These are phyloP conservation scores for Astraeus odoratus DNA, from an alignment of 768 basidiomycete species.

Conservation along the genomic window DNA sequence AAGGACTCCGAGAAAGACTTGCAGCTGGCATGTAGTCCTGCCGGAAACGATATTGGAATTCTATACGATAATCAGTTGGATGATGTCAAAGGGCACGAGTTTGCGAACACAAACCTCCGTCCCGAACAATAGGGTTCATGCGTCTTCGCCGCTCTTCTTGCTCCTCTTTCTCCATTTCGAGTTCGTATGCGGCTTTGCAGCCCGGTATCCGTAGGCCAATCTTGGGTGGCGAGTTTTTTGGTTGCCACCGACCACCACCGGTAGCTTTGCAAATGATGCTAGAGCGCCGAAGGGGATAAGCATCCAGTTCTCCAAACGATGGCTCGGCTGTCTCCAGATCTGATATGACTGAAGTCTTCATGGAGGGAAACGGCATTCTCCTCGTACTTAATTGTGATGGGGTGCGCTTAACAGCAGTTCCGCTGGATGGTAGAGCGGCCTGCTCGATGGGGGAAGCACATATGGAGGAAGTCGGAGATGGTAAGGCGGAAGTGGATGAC, in stretches of 20 bases:
- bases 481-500: conserved; percentile 22
- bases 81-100: background rate
- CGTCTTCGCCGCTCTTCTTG: conserved; percentile 40
- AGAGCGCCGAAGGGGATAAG: conserved; percentile 65
- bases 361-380: conserved; percentile 21
- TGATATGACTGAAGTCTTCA: conserved; percentile 11
- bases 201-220: conserved; percentile 53
- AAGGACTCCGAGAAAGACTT: conserved; percentile 39
- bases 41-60: conserved; percentile 62
- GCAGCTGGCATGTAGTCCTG: conserved; percentile 40
- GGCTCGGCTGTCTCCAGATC: conserved; percentile 32
- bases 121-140: conserved; percentile 57
- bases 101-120: conserved; percentile 36
- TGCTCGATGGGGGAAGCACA: conserved; percentile 29
- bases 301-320: conserved; percentile 63
- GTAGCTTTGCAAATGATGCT: conserved; percentile 69
- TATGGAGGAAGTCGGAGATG: conserved; percentile 29
- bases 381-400: conserved; percentile 23
- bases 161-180: conserved; percentile 66
- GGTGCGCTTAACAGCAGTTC: conserved; percentile 18
- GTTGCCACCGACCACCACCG: conserved; percentile 77
- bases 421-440: conserved; percentile 13
- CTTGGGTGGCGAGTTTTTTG: conserved; percentile 42
- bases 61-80: conserved; percentile 20
- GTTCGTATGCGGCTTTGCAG: conserved; percentile 58